Base-by-base conservation (phyloP, 176 grass and related monocot genomes). In the Neostapfia colusana region DNA sequence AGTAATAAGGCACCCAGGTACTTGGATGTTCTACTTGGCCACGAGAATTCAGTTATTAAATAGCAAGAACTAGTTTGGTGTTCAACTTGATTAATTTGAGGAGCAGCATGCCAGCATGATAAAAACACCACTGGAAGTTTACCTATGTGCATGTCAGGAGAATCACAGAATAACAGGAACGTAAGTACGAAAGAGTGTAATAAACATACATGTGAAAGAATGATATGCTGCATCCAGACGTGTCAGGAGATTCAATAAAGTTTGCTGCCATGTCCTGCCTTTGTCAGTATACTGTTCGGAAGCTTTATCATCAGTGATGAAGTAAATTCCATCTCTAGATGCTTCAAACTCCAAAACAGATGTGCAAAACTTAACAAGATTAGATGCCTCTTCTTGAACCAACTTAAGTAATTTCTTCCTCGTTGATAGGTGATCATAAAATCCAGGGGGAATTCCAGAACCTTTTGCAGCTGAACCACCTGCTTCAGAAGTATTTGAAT, bases 331-430 rank as follows among this genome's bases (percentile, higher is more conserved):
- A 65, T 93, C 91, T 82, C 91, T 93, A 59, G 91, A 97, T 83
- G 84, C 91, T 91, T 97, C 91, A 84, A 93, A 93, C 56, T 97
- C 95, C 74, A 97, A 89, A 38, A 97, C 57, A 77, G 86, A 89
- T 35, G 89, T 84, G 77, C 95, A 97, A 48, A 87, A 81, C 55
- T 93, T 89, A 34, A 89, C 83, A 74, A 97, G 50, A 78, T 90
- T 86, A 81, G 86, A 91, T 79, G 86, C 88, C 82, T 90, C 86
- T 69, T 93, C 85, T 78, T 78, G 91, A 78, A 85, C 54, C 8
- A 74, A 57, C 34, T 53, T 64, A 84, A 97, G 88, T 82, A 97
- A 86, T 78, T 76, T 90, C 83, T 81, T 86, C 69, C 95, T 91
- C 77, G 75, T 89, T 40, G 83, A 80, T n/a, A 97, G 75, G 88